These are phyloP conservation scores for Fallopia convolvulus DNA, from an alignment of 148 eudicot species.

Conservation along the genomic window DNA sequence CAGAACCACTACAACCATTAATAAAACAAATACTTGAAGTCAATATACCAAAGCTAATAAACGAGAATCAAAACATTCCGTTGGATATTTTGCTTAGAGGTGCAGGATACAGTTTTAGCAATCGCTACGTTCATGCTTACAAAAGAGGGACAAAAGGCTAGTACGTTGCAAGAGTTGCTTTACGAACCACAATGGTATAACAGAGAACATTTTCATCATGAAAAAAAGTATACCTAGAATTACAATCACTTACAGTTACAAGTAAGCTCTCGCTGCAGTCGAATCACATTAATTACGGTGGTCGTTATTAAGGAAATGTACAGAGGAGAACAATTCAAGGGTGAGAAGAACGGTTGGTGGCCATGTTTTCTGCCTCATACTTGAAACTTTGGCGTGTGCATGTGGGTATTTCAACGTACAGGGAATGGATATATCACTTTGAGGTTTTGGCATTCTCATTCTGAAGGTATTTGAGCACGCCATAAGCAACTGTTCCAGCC, in stretches of 20 bases:
- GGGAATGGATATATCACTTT: constrained; percentile 1
- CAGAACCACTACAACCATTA: no score
- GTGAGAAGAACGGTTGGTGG: background rate
- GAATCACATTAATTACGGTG: background rate
- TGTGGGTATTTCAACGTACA: background rate
- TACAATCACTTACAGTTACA: background rate
- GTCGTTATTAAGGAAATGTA: background rate
- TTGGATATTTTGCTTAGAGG: no score
- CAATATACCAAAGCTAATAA: no score
- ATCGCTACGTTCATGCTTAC: no score
- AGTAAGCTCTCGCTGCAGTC: background rate
- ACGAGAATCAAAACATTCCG: no score
- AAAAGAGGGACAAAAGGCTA: no score
- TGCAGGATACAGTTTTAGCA: no score
- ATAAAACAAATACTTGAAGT: no score
- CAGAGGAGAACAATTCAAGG: background rate
- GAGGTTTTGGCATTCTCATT: constrained; percentile 30
- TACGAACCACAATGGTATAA: no score
- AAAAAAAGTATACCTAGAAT: background rate
- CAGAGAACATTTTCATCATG: background rate
- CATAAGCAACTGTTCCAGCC: constrained; percentile 66
- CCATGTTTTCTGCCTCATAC: background rate
- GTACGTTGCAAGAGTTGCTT: no score
- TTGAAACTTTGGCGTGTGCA: background rate
- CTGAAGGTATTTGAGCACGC: constrained; percentile 70